phyloP scores from a whole-genome alignment of 2,329 filamentous ascomycete species.

The Colletotrichum costaricense region DNA sequence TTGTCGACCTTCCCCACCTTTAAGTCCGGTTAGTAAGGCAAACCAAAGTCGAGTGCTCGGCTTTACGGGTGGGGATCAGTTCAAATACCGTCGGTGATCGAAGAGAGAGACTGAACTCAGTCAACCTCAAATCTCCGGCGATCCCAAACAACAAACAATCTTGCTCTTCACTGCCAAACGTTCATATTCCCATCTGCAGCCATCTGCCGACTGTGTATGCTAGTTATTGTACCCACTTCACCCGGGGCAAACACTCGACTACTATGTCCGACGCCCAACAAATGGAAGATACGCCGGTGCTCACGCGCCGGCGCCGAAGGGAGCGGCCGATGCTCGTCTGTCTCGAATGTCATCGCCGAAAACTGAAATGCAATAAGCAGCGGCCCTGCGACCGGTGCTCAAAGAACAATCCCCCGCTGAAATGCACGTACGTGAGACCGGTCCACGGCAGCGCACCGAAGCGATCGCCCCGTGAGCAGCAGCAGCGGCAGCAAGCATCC shows the following conservation, averaged over 20 bases:
- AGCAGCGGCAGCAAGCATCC: background rate
- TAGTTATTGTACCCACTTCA: background rate
- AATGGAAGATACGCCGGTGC: background rate
- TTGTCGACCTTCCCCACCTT: background rate
- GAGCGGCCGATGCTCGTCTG: conserved; percentile 19
- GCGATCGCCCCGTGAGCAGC: background rate
- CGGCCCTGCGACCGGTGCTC: background rate
- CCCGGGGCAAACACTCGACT: background rate
- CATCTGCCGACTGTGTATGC: background rate
- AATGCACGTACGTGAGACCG: background rate
- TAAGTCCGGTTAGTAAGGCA: background rate
- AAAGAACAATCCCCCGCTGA: background rate
- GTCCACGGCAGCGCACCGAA: background rate
- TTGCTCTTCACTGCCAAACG: background rate
- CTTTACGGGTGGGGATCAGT: background rate
- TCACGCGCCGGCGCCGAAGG: conserved; percentile 3
- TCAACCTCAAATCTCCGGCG: background rate
- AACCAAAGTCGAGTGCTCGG: background rate
- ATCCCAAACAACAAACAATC: background rate
- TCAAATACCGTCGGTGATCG: background rate
- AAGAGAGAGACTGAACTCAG: background rate
- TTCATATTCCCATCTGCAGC: background rate
- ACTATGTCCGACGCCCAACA: background rate
- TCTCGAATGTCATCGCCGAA: conserved; percentile 18
- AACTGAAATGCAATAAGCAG: conserved; percentile 12